Base-by-base conservation (phyloP, 1,139 yeast species). In the Geotrichum klebahnii region DNA sequence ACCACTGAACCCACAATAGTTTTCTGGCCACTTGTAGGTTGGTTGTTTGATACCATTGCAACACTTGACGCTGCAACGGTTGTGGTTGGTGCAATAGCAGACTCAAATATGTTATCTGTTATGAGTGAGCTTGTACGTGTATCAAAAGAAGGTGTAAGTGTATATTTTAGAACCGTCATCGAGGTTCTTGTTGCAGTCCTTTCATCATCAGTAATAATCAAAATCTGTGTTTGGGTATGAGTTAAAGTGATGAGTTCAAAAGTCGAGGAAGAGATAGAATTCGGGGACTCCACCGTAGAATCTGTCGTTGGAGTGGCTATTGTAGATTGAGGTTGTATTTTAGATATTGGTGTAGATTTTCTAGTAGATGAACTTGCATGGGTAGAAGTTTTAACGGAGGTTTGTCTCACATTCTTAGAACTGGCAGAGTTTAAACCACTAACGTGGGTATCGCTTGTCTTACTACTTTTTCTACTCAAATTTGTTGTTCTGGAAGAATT, bases 1-100 rank as follows among this genome's bases (percentile, higher is more conserved):
- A 74, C 70, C 2, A 73, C 70, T 4, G 75, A 67, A 1, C 78
- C 79, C 0, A 75, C 77, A 45, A 74, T 68, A 0, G 70, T 62
- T 1, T 72, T 69, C 10, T 53, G 43, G 28, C 52, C 36, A 10
- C 50, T 29, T 19, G 39, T 19, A 22, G 46, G 19, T 2, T 37
- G 44, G 14, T 29, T 19, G 9, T 23, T 31, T 14, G n/a, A 35
- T 14, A 35, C n/a, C 20, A 47, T 31, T 17, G 46, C 35, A 19
- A 46, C 35, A 3, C 34, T 37, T n/a, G 53, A 43, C 8, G 48
- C 35, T 1, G 53, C 35, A 14, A 35, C 37, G 8, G 54, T 40
- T 5, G 42, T 33, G 23, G n/a, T n/a, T n/a, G n/a, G n/a, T n/a
- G n/a, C n/a, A n/a, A n/a, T n/a, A n/a, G n/a, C n/a, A n/a, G 48